Conservation (phyloP, 257 asterid species). For the Apocynum venetum region DNA sequence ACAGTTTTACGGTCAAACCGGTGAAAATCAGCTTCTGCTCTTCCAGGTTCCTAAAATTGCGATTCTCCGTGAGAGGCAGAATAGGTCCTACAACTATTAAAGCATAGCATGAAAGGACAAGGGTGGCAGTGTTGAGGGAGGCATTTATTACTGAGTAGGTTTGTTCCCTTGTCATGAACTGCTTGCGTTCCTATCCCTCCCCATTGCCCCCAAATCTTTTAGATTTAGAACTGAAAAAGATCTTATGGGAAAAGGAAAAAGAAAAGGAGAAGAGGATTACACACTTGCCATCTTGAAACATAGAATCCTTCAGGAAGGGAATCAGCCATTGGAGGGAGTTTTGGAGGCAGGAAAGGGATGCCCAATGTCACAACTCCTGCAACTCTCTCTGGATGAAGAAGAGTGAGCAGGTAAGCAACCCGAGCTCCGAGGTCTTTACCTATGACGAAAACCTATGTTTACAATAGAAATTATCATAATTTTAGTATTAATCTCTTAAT, state of each 20-base stretch:
- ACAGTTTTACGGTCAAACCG: not conserved
- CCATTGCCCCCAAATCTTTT: too few species aligned
- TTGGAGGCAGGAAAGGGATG: not conserved
- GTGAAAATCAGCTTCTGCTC: not conserved
- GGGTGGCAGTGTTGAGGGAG: too few species aligned
- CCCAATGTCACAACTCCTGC: not conserved
- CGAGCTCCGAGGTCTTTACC: not conserved
- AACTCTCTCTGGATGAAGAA: not conserved
- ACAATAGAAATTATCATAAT: not conserved
- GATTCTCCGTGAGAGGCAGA: not conserved
- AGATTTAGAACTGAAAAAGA: too few species aligned
- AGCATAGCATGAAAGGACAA: too few species aligned
- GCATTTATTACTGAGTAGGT: too few species aligned
- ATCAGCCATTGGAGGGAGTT: not conserved
- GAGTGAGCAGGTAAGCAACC: not conserved
- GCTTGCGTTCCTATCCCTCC: too few species aligned
- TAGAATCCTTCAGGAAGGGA: not conserved
- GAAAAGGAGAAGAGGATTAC: too few species aligned
- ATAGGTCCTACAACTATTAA: too few species aligned
- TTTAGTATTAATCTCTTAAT: too few species aligned
- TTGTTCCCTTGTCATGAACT: too few species aligned
- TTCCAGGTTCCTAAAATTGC: not conserved
- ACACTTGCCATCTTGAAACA: not conserved
- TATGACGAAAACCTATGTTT: not conserved
- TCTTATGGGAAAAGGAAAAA: not conserved